These are phyloP conservation scores for Thermothelomyces thermophilus DNA, from an alignment of 2,329 filamentous ascomycete species.

Conservation along the genomic window DNA sequence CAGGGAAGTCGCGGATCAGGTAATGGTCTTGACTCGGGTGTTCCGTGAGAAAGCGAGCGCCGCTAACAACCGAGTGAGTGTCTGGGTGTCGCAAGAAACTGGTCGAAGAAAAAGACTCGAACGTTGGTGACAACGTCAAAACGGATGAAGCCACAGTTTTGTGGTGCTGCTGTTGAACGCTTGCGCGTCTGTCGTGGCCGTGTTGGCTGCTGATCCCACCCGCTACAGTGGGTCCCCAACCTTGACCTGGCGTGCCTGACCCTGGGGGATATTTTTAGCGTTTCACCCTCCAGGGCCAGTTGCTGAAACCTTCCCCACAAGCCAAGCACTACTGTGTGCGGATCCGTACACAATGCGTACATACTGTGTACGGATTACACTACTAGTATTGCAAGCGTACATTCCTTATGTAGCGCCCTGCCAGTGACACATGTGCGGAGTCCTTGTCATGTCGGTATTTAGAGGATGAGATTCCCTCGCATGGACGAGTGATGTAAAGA, in stretches of 20 bases:
- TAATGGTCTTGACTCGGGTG: too few species aligned
- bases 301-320: conserved; percentile 2
- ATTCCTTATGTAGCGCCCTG: too few species aligned
- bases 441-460: too few species aligned
- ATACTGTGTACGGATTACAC: too few species aligned
- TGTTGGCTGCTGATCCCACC: neutral
- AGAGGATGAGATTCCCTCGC: too few species aligned
- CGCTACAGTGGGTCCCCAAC: neutral
- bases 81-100: too few species aligned
- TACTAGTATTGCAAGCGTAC: too few species aligned
- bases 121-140: neutral
- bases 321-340: neutral
- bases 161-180: neutral
- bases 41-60: too few species aligned
- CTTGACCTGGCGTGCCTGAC: conserved; percentile 1
- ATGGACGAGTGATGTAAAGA: neutral
- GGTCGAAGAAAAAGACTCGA: neutral
- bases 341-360: too few species aligned
- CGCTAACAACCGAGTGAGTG: too few species aligned
- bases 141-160: neutral
- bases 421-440: too few species aligned
- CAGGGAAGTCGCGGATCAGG: too few species aligned
- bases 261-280: conserved; percentile 11
- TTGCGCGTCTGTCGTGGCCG: conserved; percentile 12
- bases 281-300: neutral